A percentile compares a stretch with the other conserved stretches of the same genome.
phyloP scores from a whole-genome alignment of 495 filamentous ascomycete genomes.

The Pyrenula aspistea region DNA sequence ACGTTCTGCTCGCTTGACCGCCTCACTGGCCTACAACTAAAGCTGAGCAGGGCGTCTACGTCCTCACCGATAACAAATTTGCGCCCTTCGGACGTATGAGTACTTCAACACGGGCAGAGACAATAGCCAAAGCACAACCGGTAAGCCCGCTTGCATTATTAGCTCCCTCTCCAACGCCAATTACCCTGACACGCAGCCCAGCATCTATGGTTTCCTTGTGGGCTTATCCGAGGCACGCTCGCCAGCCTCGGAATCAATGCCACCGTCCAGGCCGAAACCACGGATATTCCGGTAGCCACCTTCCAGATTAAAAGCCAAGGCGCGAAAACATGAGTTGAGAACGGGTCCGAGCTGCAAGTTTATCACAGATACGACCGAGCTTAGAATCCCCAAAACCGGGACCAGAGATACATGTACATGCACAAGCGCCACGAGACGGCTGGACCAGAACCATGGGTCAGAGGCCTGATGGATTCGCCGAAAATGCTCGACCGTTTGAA shows the following conservation, averaged over 20 bases:
- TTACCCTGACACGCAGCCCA: slow-evolving; percentile 20
- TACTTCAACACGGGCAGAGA: slow-evolving; percentile 57
- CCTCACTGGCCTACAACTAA: neutral
- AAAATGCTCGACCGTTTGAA: neutral
- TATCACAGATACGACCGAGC: neutral
- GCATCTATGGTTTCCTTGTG: slow-evolving; percentile 93
- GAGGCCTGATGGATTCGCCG: neutral
- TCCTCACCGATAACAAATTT: slow-evolving; percentile 89
- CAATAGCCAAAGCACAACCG: slow-evolving; percentile 63
- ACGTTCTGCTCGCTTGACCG: slow-evolving; percentile 13
- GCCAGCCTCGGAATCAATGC: slow-evolving; percentile 84
- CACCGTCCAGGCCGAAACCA: slow-evolving; percentile 78
- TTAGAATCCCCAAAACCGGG: neutral
- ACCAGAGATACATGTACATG: neutral
- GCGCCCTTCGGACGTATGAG: slow-evolving; percentile 81
- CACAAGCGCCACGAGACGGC: neutral
- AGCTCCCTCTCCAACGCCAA: neutral
- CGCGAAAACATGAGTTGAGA: slow-evolving; percentile 32
- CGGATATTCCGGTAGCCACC: slow-evolving; percentile 73
- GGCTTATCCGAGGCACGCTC: slow-evolving; percentile 77
- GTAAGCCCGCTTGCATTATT: slow-evolving; percentile 34
- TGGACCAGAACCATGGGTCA: neutral
- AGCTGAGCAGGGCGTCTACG: slow-evolving; percentile 67
- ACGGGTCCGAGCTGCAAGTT: neutral
- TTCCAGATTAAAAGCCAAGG: slow-evolving; percentile 91